Conservation (phyloP, 2,329 filamentous ascomycete genomes). For the Beauveria sp. region DNA sequence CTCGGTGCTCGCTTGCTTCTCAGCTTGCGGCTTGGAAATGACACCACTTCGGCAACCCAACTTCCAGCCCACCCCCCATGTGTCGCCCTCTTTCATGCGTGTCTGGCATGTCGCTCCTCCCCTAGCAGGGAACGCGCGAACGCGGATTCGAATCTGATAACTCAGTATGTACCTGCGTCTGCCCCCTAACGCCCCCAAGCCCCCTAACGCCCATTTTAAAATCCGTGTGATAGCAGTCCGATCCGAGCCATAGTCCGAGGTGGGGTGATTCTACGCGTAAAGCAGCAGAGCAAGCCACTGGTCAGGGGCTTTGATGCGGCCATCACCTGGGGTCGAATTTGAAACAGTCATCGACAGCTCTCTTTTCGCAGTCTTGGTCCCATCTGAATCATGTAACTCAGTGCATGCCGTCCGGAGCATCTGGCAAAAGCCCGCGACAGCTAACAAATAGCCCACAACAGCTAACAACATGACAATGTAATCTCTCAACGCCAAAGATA, state of each 20-base stretch:
- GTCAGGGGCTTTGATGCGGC: not conserved
- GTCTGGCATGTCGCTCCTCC: not conserved
- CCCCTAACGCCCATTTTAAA: not conserved
- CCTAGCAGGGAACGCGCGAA: not conserved
- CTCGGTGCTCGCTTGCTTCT: not conserved
- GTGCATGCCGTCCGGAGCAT: not conserved
- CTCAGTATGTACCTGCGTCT: not conserved
- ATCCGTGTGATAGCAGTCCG: not conserved
- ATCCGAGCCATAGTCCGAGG: constrained; percentile 5
- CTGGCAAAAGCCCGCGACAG: not conserved
- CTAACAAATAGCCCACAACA: too few relatives aligned
- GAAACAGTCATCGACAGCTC: not conserved
- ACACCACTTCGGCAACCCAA: constrained; percentile 6
- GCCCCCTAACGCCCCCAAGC: not conserved
- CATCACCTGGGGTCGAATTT: not conserved
- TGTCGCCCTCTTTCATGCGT: not conserved
- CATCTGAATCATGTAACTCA: too few relatives aligned
- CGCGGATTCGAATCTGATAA: not conserved
- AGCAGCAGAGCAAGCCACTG: not conserved
- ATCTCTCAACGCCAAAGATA: too few relatives aligned
- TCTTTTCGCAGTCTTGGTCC: not conserved
- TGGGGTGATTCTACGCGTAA: constrained; percentile 2
- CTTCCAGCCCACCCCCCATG: not conserved
- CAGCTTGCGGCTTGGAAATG: not conserved
- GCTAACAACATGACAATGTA: too few relatives aligned